phyloP scores from a whole-genome alignment of 257 asterid genomes.

The Leonotis leonurus region DNA sequence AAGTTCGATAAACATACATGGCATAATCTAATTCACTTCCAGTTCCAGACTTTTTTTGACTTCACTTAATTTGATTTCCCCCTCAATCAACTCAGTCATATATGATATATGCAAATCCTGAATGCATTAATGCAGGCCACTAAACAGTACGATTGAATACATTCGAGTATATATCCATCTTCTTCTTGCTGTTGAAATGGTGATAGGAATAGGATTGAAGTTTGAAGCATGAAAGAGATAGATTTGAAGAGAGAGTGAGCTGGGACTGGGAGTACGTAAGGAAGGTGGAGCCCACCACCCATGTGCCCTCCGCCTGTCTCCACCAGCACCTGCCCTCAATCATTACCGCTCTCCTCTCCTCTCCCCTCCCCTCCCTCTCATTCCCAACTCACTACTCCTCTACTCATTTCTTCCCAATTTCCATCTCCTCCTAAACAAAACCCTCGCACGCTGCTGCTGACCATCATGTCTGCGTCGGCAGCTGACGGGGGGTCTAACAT shows the following conservation, averaged over 20 bases:
- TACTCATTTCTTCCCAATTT: background rate
- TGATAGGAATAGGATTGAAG: too few relatives aligned
- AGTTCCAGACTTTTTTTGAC: too few relatives aligned
- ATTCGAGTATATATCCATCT: too few relatives aligned
- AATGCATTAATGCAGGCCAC: too few relatives aligned
- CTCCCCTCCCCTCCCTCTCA: background rate
- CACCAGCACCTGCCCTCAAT: slow-evolving; percentile 96
- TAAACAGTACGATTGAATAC: too few relatives aligned
- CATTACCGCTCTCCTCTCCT: slow-evolving; percentile 35
- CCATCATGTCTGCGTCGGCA: slow-evolving; percentile 36
- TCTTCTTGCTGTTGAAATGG: too few relatives aligned
- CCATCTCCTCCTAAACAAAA: slow-evolving; percentile 4
- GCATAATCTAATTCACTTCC: too few relatives aligned
- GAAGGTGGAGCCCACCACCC: slow-evolving; percentile 74
- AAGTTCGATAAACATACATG: too few relatives aligned
- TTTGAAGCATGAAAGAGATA: too few relatives aligned
- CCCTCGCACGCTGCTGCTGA: slow-evolving; percentile 8
- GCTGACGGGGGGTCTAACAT: slow-evolving; percentile 35
- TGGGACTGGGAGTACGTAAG: slow-evolving; percentile 26
- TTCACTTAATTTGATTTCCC: too few relatives aligned
- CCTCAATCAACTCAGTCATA: too few relatives aligned
- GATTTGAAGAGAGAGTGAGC: slow-evolving; percentile 1
- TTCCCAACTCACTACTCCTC: background rate
- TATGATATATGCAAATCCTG: too few relatives aligned
- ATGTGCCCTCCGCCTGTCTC: slow-evolving; percentile 96